A percentile compares a stretch with the other conserved stretches of the same genome.
Evolutionary conservation across 1,139 yeast genomes (phyloP).

Genomic region (Nakaseomyces kungkrabaensis): DNA sequence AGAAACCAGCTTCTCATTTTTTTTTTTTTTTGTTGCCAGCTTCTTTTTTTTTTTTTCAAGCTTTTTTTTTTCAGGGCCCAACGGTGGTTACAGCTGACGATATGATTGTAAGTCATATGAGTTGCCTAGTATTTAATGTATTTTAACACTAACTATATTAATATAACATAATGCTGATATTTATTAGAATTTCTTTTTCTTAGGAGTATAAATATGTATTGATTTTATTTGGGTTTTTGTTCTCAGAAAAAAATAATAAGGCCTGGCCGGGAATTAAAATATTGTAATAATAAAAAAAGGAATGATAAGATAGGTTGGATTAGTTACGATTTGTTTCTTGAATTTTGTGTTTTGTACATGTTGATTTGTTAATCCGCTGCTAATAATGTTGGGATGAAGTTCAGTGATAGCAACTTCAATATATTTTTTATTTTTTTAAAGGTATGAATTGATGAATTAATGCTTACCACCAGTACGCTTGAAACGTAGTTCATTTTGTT

Average conservation of each 20-base stretch:
- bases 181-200: not conserved
- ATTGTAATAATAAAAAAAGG: not conserved
- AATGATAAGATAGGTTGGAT: no score
- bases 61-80: not conserved
- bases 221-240: not conserved
- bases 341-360: no score
- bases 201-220: not conserved
- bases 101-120: no score
- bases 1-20: not conserved
- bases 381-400: no score
- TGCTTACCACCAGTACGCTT: conserved; percentile 34
- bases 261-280: not conserved
- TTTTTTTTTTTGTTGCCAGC: not conserved
- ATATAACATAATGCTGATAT: not conserved
- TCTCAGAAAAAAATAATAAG: not conserved
- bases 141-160: not conserved
- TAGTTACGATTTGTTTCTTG: no score
- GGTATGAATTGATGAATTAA: conserved; percentile 9
- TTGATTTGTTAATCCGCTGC: no score
- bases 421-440: not conserved
- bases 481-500: conserved; percentile 46
- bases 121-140: not conserved
- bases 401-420: no score
- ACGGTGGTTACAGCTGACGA: not conserved
- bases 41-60: no score